Conservation (phyloP, 2,329 filamentous ascomycete species). For the Proliferodiscus dingleyae region DNA sequence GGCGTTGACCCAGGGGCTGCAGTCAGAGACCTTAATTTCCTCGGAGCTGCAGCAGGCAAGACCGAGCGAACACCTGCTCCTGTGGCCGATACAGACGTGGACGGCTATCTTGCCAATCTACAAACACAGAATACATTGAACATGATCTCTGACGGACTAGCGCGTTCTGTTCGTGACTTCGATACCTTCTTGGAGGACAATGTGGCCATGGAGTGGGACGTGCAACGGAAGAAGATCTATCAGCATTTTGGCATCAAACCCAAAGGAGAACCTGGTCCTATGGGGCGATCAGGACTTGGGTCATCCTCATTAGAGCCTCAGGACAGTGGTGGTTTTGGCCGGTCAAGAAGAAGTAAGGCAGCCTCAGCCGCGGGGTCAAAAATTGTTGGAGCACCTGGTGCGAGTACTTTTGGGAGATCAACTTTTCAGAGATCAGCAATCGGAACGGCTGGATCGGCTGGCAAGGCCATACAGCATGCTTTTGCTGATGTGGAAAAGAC, state of each 20-base stretch:
- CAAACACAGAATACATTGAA: slow-evolving; percentile 87
- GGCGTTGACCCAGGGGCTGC: slow-evolving; percentile 85
- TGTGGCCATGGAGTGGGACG: slow-evolving; percentile 92
- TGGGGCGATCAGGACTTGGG: slow-evolving; percentile 23
- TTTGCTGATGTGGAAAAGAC: slow-evolving; percentile 66
- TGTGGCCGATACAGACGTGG: slow-evolving; percentile 59
- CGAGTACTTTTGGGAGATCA: slow-evolving; percentile 63
- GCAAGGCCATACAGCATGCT: slow-evolving; percentile 48
- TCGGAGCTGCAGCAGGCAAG: slow-evolving; percentile 54
- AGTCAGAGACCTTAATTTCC: slow-evolving; percentile 77
- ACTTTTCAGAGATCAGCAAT: slow-evolving; percentile 80
- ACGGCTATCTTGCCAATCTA: slow-evolving; percentile 77
- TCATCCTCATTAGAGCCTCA: slow-evolving; percentile 39
- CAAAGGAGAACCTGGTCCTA: slow-evolving; percentile 39
- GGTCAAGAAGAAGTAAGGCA: slow-evolving; percentile 49
- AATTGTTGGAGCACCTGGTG: slow-evolving; percentile 29
- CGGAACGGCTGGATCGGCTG: slow-evolving; percentile 67
- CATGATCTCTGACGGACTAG: slow-evolving; percentile 87
- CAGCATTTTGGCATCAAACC: slow-evolving; percentile 88
- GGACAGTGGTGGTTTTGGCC: slow-evolving; percentile 52
- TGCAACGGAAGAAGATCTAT: slow-evolving; percentile 87
- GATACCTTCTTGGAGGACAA: slow-evolving; percentile 93
- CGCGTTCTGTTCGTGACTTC: slow-evolving; percentile 85
- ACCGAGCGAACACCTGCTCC: slow-evolving; percentile 38
- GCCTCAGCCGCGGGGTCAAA: slow-evolving; percentile 32